Evolutionary conservation across 1,284 basidiomycete species (phyloP).

Genomic region (Ustilago shanxiensis): DNA sequence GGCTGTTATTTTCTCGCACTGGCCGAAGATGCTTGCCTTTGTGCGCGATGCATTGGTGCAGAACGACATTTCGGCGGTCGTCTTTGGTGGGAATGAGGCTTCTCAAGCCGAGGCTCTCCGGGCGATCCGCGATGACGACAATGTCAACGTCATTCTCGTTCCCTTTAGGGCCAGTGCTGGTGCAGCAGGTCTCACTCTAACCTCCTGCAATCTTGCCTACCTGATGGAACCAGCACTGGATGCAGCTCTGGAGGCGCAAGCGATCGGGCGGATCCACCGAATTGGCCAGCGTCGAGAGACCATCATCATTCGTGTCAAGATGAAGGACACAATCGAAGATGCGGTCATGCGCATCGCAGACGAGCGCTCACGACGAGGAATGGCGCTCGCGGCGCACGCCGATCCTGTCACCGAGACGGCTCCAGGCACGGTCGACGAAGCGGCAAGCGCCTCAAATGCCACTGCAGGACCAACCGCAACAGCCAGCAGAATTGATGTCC

Average conservation of each 20-base stretch:
- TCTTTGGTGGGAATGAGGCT: conserved; percentile 38
- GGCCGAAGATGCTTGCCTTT: conserved; percentile 51
- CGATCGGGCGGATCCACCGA: conserved; percentile 49
- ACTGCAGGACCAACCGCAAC: not conserved
- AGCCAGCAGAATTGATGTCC: not conserved
- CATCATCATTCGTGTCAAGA: conserved; percentile 51
- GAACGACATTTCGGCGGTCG: conserved; percentile 39
- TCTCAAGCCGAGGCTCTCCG: conserved; percentile 43
- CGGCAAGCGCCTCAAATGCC: not conserved
- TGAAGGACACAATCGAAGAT: conserved; percentile 58
- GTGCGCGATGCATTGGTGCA: conserved; percentile 44
- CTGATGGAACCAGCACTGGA: conserved; percentile 57
- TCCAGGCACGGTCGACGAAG: not conserved
- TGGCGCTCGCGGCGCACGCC: conserved; percentile 37
- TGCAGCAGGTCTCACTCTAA: conserved; percentile 57
- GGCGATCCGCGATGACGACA: conserved; percentile 50
- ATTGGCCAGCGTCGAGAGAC: conserved; percentile 53
- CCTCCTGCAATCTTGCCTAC: conserved; percentile 50
- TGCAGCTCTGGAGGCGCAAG: conserved; percentile 52
- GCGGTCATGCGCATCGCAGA: conserved; percentile 54
- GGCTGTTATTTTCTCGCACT: conserved; percentile 57
- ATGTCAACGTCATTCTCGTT: conserved; percentile 46
- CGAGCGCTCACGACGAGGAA: conserved; percentile 36
- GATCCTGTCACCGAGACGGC: not conserved
- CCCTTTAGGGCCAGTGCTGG: conserved; percentile 56